Percentiles rank a stretch among this genome's conserved stretches.
Evolutionary conservation across 2,329 filamentous ascomycete species (phyloP).

Genomic region (Cordyceps militaris): DNA sequence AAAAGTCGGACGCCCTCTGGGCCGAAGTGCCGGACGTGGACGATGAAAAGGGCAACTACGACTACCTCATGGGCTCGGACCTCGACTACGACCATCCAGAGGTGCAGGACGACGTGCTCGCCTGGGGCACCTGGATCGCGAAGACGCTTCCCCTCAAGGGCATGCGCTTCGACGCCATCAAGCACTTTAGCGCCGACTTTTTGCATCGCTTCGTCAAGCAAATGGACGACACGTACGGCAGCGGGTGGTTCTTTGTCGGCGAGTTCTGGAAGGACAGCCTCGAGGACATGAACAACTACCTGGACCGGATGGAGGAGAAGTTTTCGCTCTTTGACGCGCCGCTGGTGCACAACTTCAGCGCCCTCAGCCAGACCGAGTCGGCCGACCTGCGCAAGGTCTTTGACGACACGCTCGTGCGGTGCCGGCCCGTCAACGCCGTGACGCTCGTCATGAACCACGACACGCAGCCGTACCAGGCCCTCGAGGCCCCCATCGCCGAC

Average conservation of each 20-base stretch:
- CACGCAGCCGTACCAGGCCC: conserved; percentile 40
- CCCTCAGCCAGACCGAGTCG: conserved; percentile 46
- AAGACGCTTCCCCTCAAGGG: conserved; percentile 54
- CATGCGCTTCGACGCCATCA: conserved; percentile 64
- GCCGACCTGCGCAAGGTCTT: conserved; percentile 60
- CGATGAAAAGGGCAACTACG: conserved; percentile 56
- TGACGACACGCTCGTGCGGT: conserved; percentile 48
- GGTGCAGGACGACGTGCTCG: conserved; percentile 55
- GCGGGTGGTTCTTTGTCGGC: conserved; percentile 31
- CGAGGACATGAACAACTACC: conserved; percentile 26
- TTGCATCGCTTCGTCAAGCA: conserved; percentile 55
- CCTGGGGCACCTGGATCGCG: conserved; percentile 63
- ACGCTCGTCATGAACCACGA: conserved; percentile 70
- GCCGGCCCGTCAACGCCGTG: conserved; percentile 30
- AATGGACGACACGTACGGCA: conserved; percentile 39
- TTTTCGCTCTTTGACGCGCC: conserved; percentile 61
- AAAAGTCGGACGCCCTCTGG: conserved; percentile 52
- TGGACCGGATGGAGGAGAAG: conserved; percentile 43
- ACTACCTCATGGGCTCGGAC: conserved; percentile 68
- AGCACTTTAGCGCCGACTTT: conserved; percentile 65
- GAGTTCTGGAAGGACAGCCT: conserved; percentile 35
- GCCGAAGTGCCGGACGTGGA: conserved; percentile 51
- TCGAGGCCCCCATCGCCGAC: conserved; percentile 50
- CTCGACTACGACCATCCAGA: conserved; percentile 59
- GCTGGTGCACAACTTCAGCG: conserved; percentile 60